Conservation (phyloP, 164 flowering plant species). For the Nelumbo lutea region DNA sequence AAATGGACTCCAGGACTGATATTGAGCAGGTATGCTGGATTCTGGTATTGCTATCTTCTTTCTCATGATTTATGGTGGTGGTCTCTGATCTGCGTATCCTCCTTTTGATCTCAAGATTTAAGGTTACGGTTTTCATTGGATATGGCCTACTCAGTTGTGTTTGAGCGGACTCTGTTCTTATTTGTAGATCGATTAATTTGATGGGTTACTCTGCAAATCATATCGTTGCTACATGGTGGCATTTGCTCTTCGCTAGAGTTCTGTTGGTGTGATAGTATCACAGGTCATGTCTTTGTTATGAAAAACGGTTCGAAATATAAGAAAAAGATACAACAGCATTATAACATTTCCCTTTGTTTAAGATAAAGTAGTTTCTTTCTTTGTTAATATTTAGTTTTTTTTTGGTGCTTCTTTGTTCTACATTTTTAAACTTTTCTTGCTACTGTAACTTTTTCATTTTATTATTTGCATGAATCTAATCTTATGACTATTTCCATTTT, state of each 20-base stretch:
- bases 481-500: no score
- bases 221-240: no score
- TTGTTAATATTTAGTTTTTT: no score
- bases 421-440: no score
- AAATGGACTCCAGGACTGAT: constrained; percentile 51
- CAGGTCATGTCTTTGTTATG: neutral
- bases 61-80: neutral
- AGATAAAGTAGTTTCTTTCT: no score
- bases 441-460: no score
- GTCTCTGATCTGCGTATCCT: neutral
- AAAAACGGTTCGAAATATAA: no score
- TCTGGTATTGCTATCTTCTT: neutral
- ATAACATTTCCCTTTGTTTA: no score
- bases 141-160: neutral
- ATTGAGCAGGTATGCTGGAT: constrained; percentile 44
- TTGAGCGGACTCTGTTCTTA: constrained; percentile 4
- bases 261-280: no score
- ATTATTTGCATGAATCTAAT: no score
- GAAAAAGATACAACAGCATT: no score
- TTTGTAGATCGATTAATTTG: neutral
- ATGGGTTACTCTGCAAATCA: neutral
- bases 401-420: no score
- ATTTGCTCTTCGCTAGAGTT: neutral
- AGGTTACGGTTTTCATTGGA: neutral
- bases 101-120: neutral